These are phyloP conservation scores for Leptodermis oblonga DNA, from an alignment of 257 asterid genomes.

Conservation along the genomic window DNA sequence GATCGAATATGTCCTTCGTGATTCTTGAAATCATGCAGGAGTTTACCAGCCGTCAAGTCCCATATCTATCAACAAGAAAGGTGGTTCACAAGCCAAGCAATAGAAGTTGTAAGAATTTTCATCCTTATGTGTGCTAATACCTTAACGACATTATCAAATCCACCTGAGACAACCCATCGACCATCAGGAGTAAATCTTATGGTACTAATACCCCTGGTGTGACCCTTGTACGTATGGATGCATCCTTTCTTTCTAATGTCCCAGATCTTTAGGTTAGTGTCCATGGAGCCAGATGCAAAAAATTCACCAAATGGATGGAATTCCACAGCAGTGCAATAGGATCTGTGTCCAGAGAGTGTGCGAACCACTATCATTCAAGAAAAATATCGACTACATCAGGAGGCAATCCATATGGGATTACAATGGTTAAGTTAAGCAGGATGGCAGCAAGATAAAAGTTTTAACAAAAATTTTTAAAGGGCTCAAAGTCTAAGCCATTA, in stretches of 20 bases:
- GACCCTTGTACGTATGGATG: conserved; percentile 95
- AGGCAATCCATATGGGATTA: conserved; percentile 12
- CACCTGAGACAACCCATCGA: conserved; percentile 99
- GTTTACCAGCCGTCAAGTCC: conserved; percentile 99
- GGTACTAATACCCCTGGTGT: conserved; percentile 90
- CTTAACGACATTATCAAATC: conserved; percentile 93
- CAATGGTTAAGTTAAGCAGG: neutral
- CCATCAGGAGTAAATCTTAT: conserved; percentile 97
- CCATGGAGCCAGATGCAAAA: conserved; percentile 99
- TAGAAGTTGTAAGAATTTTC: neutral
- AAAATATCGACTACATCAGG: conserved; percentile 36
- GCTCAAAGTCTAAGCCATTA: neutral
- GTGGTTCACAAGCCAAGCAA: conserved; percentile 18
- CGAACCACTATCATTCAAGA: conserved; percentile 86
- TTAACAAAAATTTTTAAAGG: neutral
- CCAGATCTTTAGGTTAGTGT: conserved; percentile 94
- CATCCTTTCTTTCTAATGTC: conserved; percentile 99
- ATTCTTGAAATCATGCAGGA: conserved; percentile 83
- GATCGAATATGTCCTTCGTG: conserved; percentile 96
- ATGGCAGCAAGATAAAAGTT: neutral
- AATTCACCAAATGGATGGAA: conserved; percentile 99
- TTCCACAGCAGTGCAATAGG: conserved; percentile 93
- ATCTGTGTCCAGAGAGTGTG: conserved; percentile 95
- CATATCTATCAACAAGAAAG: conserved; percentile 58
- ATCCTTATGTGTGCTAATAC: conserved; percentile 32